These are phyloP conservation scores for Orbilia ellipsospora DNA, from an alignment of 2,329 filamentous ascomycete genomes.

Conservation along the genomic window DNA sequence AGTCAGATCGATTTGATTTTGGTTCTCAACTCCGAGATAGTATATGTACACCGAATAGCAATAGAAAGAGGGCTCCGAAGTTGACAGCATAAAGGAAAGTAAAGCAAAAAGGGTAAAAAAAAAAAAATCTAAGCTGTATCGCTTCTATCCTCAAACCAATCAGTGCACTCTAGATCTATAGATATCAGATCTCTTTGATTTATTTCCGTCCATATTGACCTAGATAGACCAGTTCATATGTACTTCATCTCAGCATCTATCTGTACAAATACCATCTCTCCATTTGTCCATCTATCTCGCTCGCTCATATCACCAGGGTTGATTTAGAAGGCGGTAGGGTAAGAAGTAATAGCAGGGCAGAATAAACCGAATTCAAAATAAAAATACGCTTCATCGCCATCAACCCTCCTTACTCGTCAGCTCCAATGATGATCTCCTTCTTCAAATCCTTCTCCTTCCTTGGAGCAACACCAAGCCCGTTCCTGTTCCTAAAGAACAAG, in stretches of 20 bases:
- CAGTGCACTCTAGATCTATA: too few species aligned
- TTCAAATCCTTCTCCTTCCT: conserved; percentile 50
- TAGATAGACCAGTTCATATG: too few species aligned
- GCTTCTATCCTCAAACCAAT: too few species aligned
- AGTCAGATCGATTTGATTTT: background rate
- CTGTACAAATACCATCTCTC: too few species aligned
- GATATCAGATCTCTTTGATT: too few species aligned
- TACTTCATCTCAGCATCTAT: too few species aligned
- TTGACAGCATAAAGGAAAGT: too few species aligned
- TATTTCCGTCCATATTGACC: too few species aligned
- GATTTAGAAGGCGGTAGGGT: background rate
- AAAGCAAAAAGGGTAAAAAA: too few species aligned
- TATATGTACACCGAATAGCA: conserved; percentile 15
- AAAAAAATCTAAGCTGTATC: too few species aligned
- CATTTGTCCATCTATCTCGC: background rate
- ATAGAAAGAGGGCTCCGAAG: background rate
- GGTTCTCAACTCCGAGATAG: background rate
- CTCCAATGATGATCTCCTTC: conserved; percentile 53
- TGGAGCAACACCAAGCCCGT: conserved; percentile 77
- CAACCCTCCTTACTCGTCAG: conserved; percentile 28
- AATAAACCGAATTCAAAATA: too few species aligned
- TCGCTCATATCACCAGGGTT: background rate
- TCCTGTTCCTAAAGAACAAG: conserved; percentile 94
- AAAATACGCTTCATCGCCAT: background rate
- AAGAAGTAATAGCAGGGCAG: conserved; percentile 4